Evolutionary conservation across 306 rosid species (phyloP).

Genomic region (Castanea crenata): DNA sequence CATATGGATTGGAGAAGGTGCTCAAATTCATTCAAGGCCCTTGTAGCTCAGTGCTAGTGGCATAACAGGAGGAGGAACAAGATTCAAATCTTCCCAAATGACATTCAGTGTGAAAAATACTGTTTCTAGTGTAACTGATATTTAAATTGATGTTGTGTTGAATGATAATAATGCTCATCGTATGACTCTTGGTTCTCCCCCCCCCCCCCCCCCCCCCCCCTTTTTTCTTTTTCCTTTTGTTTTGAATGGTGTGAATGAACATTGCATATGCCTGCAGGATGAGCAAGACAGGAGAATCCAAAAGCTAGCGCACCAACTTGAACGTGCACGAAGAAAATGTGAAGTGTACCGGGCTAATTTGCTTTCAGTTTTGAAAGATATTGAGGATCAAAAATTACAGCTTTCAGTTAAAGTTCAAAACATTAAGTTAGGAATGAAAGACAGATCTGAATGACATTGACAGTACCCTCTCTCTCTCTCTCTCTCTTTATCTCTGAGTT

Average conservation of each 20-base stretch:
- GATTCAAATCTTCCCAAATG: too few species aligned
- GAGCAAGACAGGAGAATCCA: slow-evolving; percentile 44
- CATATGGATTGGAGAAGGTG: too few species aligned
- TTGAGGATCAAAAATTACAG: slow-evolving; percentile 50
- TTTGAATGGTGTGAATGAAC: not conserved
- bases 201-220: too few species aligned
- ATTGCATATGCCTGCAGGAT: slow-evolving; percentile 27
- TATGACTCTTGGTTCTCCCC: not conserved
- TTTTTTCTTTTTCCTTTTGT: not conserved
- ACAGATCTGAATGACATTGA: slow-evolving; percentile 17
- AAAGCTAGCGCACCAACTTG: slow-evolving; percentile 38
- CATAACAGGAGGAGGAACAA: too few species aligned
- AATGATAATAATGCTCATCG: not conserved
- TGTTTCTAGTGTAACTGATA: too few species aligned
- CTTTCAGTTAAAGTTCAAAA: slow-evolving; percentile 48
- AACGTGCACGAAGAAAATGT: slow-evolving; percentile 41
- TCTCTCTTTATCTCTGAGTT: too few species aligned
- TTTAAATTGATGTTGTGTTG: not conserved
- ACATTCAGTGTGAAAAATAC: too few species aligned
- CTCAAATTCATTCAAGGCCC: too few species aligned
- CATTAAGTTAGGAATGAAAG: slow-evolving; percentile 42
- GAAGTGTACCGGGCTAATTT: slow-evolving; percentile 48
- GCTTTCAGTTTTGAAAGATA: slow-evolving; percentile 46
- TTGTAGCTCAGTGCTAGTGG: too few species aligned
- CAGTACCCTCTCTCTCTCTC: not conserved